These are phyloP conservation scores for Trypanosoma melophagium DNA, from an alignment of 208 protist species.

Conservation along the genomic window DNA sequence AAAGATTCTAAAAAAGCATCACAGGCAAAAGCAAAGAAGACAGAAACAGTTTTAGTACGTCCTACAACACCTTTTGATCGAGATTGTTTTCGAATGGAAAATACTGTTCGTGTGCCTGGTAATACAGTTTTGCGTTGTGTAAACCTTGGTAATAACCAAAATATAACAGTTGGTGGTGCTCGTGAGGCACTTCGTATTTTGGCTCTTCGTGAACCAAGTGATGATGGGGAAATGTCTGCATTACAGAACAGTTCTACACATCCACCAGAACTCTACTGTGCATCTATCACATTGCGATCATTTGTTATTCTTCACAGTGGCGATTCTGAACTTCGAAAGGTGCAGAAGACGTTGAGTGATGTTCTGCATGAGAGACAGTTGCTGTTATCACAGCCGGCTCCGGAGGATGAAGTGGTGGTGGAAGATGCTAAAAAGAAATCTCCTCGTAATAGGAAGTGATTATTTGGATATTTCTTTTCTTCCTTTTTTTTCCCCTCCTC, in stretches of 20 bases:
- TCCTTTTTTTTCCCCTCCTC: background rate
- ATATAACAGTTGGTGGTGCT: conserved; percentile 57
- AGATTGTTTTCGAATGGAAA: conserved; percentile 66
- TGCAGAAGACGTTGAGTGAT: conserved; percentile 44
- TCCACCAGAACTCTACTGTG: conserved; percentile 74
- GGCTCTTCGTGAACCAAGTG: conserved; percentile 57
- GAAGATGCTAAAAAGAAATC: conserved; percentile 19
- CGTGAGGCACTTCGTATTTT: conserved; percentile 67
- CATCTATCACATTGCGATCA: conserved; percentile 51
- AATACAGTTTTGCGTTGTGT: conserved; percentile 85
- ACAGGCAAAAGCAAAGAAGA: conserved; percentile 27
- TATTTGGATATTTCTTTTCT: background rate
- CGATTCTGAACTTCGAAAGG: conserved; percentile 33
- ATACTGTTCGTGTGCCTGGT: conserved; percentile 64
- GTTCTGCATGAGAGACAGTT: conserved; percentile 35
- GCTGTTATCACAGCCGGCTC: background rate
- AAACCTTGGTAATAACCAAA: conserved; percentile 70
- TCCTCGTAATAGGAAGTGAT: conserved; percentile 22
- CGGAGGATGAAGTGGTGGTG: background rate
- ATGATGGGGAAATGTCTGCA: conserved; percentile 57
- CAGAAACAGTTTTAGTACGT: conserved; percentile 30
- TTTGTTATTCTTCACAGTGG: conserved; percentile 38
- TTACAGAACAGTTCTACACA: conserved; percentile 30
- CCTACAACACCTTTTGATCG: conserved; percentile 69
- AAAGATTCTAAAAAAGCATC: conserved; percentile 28